These are phyloP conservation scores for Remersonia thermophila DNA, from an alignment of 2,329 filamentous ascomycete genomes.

Conservation along the genomic window DNA sequence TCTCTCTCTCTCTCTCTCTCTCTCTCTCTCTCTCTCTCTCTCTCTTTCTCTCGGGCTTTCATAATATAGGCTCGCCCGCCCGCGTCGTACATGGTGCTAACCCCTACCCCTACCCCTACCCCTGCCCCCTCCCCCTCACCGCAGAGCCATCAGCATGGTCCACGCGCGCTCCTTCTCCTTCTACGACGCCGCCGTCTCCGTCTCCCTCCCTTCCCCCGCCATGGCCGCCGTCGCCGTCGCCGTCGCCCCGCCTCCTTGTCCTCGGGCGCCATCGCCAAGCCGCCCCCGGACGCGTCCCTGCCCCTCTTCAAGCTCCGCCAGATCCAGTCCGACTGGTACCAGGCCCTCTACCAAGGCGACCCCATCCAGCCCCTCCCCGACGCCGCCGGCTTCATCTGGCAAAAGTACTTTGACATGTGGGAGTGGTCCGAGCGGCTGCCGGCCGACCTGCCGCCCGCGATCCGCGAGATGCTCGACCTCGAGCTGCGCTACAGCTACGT, in stretches of 20 bases:
- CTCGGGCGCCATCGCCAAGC: conserved; percentile 30
- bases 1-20: too few relatives aligned
- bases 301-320: conserved; percentile 74
- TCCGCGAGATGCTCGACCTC: conserved; percentile 69
- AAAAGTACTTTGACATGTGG: conserved; percentile 62
- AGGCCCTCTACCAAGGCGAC: conserved; percentile 71
- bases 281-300: conserved; percentile 55
- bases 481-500: conserved; percentile 86
- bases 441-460: conserved; percentile 46
- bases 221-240: too few relatives aligned
- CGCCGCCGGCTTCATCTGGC: conserved; percentile 60
- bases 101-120: too few relatives aligned
- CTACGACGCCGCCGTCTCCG: conserved; percentile 75
- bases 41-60: too few relatives aligned
- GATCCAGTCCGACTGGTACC: conserved; percentile 81
- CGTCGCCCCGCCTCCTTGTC: conserved; percentile 31
- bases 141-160: conserved; percentile 78
- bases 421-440: conserved; percentile 75
- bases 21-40: too few relatives aligned
- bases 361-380: conserved; percentile 51
- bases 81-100: too few relatives aligned
- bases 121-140: too few relatives aligned
- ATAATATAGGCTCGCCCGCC: too few relatives aligned
- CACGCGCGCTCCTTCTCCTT: conserved; percentile 85
- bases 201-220: conserved; percentile 50